These are phyloP conservation scores for Saitoella complicata DNA, from an alignment of 805 yeast species.

Conservation along the genomic window DNA sequence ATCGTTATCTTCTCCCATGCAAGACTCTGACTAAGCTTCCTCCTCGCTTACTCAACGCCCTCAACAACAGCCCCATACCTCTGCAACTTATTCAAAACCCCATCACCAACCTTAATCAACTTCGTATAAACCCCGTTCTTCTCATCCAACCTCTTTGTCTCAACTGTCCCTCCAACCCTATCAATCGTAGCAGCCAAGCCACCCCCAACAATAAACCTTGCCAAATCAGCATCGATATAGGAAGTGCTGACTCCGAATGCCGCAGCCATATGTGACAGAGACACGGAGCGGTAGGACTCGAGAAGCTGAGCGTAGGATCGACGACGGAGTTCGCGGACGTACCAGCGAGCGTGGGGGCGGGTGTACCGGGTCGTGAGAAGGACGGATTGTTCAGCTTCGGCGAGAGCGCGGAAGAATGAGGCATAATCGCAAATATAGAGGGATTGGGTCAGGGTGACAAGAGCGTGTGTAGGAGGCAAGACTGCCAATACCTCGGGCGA, in stretches of 20 bases:
- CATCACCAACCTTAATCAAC: conserved; percentile 83
- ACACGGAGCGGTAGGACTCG: conserved; percentile 84
- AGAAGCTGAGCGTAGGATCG: conserved; percentile 87
- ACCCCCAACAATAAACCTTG: conserved; percentile 83
- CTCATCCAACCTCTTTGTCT: conserved; percentile 90
- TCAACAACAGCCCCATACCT: conserved; percentile 89
- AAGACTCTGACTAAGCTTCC: no score
- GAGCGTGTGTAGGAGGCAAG: conserved; percentile 47
- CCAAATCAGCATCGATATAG: conserved; percentile 71
- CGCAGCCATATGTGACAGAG: conserved; percentile 82
- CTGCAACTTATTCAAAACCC: conserved; percentile 79
- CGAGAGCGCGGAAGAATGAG: conserved; percentile 56
- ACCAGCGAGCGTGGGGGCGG: conserved; percentile 63
- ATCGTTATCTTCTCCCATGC: no score
- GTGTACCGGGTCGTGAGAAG: conserved; percentile 51
- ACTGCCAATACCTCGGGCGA: conserved; percentile 85
- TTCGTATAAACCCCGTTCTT: conserved; percentile 85
- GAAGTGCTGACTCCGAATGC: conserved; percentile 81
- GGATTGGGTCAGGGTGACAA: conserved; percentile 76
- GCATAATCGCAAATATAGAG: conserved; percentile 79
- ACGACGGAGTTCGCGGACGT: conserved; percentile 82
- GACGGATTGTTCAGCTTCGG: conserved; percentile 61
- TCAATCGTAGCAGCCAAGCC: conserved; percentile 92
- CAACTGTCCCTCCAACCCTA: conserved; percentile 72
- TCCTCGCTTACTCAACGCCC: no score